phyloP scores from a whole-genome alignment of 306 rosid genomes.

The Gynostemma pentaphyllum region DNA sequence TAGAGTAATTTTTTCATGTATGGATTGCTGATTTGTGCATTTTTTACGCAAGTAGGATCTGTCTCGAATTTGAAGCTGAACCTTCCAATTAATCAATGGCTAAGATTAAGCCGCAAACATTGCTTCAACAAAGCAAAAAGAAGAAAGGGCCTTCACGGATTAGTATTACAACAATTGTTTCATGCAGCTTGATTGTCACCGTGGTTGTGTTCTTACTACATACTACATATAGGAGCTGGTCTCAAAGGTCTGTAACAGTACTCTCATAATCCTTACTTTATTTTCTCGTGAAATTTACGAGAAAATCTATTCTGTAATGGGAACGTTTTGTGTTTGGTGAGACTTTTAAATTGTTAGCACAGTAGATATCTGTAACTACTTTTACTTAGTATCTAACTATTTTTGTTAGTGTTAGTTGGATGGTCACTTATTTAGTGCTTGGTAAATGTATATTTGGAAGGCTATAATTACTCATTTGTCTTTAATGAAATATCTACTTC shows the following conservation, averaged over 20 bases:
- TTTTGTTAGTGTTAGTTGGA: no score
- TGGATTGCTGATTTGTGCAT: not conserved
- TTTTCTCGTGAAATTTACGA: constrained; percentile 1
- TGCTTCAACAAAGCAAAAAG: constrained; percentile 69
- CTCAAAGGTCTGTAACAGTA: constrained; percentile 35
- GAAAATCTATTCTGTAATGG: not conserved
- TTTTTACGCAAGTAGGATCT: constrained; percentile 11
- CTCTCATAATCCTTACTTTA: not conserved
- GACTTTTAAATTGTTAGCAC: no score
- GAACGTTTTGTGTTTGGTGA: not conserved
- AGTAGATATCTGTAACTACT: no score
- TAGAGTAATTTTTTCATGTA: not conserved
- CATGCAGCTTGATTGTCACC: constrained; percentile 34
- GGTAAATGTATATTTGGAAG: no score
- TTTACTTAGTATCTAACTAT: no score
- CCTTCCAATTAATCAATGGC: constrained; percentile 34
- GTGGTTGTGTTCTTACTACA: constrained; percentile 35
- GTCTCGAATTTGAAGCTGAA: constrained; percentile 12
- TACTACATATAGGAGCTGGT: constrained; percentile 42
- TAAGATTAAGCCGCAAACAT: constrained; percentile 64
- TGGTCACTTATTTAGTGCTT: no score
- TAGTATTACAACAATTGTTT: constrained; percentile 25
- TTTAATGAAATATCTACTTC: no score
- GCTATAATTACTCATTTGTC: no score
- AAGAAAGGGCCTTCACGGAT: constrained; percentile 59